These are phyloP conservation scores for Alloteropsis semialata DNA, from an alignment of 176 grass and related monocot genomes.

Conservation along the genomic window DNA sequence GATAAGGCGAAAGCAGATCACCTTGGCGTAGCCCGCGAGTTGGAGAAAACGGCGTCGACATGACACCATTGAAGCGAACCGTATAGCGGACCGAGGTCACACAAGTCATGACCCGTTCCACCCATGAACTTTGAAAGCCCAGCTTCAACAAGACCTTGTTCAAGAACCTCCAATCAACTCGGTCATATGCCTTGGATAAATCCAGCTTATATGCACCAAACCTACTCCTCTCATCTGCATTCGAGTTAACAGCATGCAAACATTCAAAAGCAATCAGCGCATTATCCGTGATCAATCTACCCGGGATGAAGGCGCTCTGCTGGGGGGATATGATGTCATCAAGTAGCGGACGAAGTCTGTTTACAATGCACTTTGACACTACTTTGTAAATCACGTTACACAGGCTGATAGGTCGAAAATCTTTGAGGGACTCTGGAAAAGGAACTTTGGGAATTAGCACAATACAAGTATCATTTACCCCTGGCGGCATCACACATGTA, in stretches of 20 bases:
- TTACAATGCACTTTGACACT: too few species aligned
- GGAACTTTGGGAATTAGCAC: background rate
- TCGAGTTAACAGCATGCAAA: background rate
- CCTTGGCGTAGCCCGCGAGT: background rate
- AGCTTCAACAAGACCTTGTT: too few species aligned
- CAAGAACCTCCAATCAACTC: background rate
- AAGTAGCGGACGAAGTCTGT: rapidly evolving
- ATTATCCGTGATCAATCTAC: too few species aligned
- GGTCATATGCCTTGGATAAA: background rate
- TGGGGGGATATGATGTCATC: background rate
- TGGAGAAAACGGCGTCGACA: too few species aligned
- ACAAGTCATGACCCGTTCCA: background rate
- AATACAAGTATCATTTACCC: too few species aligned
- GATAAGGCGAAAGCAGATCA: background rate
- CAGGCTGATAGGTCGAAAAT: too few species aligned
- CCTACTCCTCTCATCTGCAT: background rate
- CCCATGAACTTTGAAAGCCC: background rate
- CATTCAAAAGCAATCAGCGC: background rate
- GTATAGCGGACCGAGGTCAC: background rate
- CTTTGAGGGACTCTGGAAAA: too few species aligned
- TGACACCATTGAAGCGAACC: background rate
- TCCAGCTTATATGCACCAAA: background rate
- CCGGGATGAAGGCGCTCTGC: background rate
- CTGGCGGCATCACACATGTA: rapidly evolving
- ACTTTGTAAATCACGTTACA: too few species aligned